Evolutionary conservation across 2,329 filamentous ascomycete genomes (phyloP).

Genomic region (Fusarium brachygibbosum): DNA sequence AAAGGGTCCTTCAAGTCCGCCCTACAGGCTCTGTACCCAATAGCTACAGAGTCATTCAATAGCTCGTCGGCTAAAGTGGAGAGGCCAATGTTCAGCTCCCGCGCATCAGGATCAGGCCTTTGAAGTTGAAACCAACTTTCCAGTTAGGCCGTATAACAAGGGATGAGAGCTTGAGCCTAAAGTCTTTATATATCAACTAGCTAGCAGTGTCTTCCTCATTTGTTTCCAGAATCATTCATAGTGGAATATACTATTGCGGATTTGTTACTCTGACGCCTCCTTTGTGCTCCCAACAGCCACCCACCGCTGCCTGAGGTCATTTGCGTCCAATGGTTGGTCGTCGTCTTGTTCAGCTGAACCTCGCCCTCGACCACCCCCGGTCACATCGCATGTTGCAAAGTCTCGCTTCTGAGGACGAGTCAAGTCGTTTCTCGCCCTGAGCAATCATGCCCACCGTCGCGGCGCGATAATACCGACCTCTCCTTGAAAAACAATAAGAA

Average conservation of each 20-base stretch:
- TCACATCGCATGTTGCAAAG: slow-evolving; percentile 28
- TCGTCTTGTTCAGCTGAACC: slow-evolving; percentile 34
- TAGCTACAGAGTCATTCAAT: slow-evolving; percentile 6
- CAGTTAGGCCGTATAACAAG: slow-evolving; percentile 18
- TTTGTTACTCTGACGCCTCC: slow-evolving; percentile 4
- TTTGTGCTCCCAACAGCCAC: slow-evolving; percentile 12
- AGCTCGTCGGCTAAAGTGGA: slow-evolving; percentile 34
- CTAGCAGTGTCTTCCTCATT: not conserved
- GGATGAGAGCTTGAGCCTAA: slow-evolving; percentile 11
- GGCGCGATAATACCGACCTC: slow-evolving; percentile 33
- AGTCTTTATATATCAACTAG: slow-evolving; percentile 7
- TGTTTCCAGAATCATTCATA: not conserved
- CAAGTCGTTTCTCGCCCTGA: slow-evolving; percentile 6
- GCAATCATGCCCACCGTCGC: slow-evolving; percentile 29
- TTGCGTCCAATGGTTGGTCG: slow-evolving; percentile 25
- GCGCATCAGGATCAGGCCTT: slow-evolving; percentile 15
- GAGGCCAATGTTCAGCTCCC: slow-evolving; percentile 30
- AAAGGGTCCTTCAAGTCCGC: slow-evolving; percentile 38
- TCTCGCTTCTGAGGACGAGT: slow-evolving; percentile 7
- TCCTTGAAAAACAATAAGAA: not conserved
- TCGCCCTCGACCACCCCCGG: slow-evolving; percentile 24
- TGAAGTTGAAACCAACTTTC: slow-evolving; percentile 29
- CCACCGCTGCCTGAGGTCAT: slow-evolving; percentile 23
- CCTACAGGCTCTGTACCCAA: slow-evolving; percentile 37
- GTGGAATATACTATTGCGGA: not conserved